A percentile compares a stretch with the other conserved stretches of the same genome.
These are phyloP conservation scores for Salvia splendens DNA, from an alignment of 257 asterid genomes.

Conservation along the genomic window DNA sequence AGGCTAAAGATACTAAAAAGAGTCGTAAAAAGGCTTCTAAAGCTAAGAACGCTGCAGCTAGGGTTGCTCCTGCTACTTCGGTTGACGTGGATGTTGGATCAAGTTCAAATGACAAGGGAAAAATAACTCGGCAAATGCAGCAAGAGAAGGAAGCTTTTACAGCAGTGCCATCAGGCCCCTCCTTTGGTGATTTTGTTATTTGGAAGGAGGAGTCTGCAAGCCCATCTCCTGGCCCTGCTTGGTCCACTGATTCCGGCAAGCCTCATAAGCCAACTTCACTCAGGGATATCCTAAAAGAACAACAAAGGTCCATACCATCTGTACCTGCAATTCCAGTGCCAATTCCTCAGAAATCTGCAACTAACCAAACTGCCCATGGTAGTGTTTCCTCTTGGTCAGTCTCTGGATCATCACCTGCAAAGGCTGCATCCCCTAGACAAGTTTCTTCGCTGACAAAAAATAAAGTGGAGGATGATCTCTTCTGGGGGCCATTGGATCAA, in stretches of 20 bases:
- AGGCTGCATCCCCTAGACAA: conserved; percentile 65
- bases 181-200: conserved; percentile 87
- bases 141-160: conserved; percentile 72
- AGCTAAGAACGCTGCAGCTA: conserved; percentile 64
- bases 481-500: conserved; percentile 92
- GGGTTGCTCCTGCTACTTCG: conserved; percentile 48
- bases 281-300: conserved; percentile 93
- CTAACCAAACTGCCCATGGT: conserved; percentile 60
- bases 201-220: conserved; percentile 81
- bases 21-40: conserved; percentile 85
- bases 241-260: conserved; percentile 83
- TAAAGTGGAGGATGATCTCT: conserved; percentile 81
- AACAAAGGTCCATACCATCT: conserved; percentile 57
- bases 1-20: conserved; percentile 90
- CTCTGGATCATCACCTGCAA: conserved; percentile 61
- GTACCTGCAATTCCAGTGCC: conserved; percentile 49
- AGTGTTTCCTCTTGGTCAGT: conserved; percentile 69
- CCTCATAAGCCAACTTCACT: conserved; percentile 67
- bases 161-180: conserved; percentile 84
- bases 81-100: conserved; percentile 58
- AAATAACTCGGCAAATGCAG: conserved; percentile 55
- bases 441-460: conserved; percentile 50
- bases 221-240: conserved; percentile 72
- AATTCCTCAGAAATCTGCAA: conserved; percentile 57
- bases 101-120: conserved; percentile 64